Base-by-base conservation (phyloP, 1,284 basidiomycete genomes). In the Malassezia caprae region DNA sequence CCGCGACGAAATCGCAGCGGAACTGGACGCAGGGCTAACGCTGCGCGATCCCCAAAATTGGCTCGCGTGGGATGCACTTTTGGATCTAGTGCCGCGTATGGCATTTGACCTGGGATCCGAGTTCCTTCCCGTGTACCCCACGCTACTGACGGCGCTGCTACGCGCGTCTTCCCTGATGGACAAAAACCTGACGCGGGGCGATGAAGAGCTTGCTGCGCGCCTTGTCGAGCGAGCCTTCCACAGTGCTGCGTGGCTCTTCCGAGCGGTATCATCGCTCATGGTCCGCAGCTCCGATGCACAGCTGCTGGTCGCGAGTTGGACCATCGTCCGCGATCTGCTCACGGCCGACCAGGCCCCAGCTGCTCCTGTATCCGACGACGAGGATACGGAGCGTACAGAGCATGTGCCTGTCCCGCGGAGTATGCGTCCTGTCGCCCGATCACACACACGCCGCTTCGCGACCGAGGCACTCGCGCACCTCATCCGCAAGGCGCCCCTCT, bases 41-140 rank as follows among this genome's bases (percentile, higher is more conserved):
- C 43, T 48, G 8, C 53, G 41, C 0, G 50, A 56, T 28, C 56
- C 58, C 5, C 48, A 56, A 34, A 37, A 51, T 4, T 67, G 66
- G 58, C 64, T 70, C 3, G 69, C 68, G 0, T 72, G 64, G 61
- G 71, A 73, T 48, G 67, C 69, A 10, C 59, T 64, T 1, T 59
- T 74, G 26, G 72, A 74, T 41, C 62, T 74, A 10, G 53, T 73
- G n/a, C 70, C 71, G 0, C 63, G 70, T n/a, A 62, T 74, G 12
- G 69, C 71, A 3, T 62, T 62, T 24, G 72, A 74, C 26, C 57
- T 73, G 13, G 62, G 63, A 8, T 59, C 64, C 13, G 70, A 73
- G 56, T 73, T 73, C 47, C 32, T 71, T 13, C 71, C 69, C n/a
- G 61, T 69, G 51, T 73, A 68, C 35, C 63, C 67, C 1, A 47